Evolutionary conservation across 2,329 filamentous ascomycete genomes (phyloP).

Genomic region (Colletotrichum shisoi): DNA sequence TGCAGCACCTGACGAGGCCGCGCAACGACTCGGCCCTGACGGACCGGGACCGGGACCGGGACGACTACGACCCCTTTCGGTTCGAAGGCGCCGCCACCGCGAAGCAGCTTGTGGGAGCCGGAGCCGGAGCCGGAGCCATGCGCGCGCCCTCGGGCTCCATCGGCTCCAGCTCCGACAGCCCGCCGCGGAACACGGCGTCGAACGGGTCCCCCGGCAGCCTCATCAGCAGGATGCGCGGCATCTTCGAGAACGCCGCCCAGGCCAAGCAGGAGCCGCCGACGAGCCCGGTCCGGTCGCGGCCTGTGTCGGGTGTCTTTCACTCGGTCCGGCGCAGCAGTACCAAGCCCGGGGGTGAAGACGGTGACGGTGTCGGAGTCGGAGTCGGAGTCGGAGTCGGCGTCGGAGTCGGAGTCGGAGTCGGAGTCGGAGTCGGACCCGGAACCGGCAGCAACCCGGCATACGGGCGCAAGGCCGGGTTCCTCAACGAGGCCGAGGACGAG

Average conservation of each 20-base stretch:
- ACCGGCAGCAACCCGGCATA: conserved; percentile 35
- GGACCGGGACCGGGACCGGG: conserved; percentile 22
- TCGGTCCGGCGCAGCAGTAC: conserved; percentile 23
- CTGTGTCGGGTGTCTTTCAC: conserved; percentile 42
- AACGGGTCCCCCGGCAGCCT: conserved; percentile 44
- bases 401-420: no score
- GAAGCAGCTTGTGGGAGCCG: no score
- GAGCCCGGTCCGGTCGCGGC: conserved; percentile 42
- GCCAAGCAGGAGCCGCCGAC: conserved; percentile 25
- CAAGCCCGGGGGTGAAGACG: conserved; percentile 20
- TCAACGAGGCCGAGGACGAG: conserved; percentile 40
- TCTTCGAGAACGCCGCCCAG: conserved; percentile 48
- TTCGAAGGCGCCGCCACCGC: conserved; percentile 33
- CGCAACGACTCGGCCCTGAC: conserved; percentile 43
- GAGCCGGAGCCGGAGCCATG: conserved; percentile 17
- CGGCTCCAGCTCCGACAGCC: conserved; percentile 21
- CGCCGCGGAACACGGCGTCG: conserved; percentile 19
- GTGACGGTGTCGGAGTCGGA: background rate
- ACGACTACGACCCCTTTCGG: conserved; percentile 44
- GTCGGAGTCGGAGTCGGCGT: no score
- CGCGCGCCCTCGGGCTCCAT: conserved; percentile 14
- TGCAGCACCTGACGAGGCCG: conserved; percentile 32
- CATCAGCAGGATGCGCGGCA: conserved; percentile 53
- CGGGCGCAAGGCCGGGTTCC: conserved; percentile 34
- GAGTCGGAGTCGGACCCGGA: no score